phyloP scores from a whole-genome alignment of 805 yeast genomes.

The Yarrowia sp. region DNA sequence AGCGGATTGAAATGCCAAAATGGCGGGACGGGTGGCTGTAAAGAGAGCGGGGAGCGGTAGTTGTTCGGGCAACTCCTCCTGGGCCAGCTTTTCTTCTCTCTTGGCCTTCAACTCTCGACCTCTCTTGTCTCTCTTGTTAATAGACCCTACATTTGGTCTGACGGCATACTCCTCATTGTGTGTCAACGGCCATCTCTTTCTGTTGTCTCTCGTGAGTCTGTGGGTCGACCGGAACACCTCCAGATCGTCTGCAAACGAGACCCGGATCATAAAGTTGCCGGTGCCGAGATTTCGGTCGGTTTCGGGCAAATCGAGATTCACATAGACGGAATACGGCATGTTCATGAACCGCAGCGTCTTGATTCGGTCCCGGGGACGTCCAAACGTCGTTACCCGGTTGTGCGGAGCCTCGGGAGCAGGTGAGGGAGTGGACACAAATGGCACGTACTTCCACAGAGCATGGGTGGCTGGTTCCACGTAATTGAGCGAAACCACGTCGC shows the following conservation, averaged over 20 bases:
- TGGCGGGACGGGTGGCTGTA: slow-evolving; percentile 45
- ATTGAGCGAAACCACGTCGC: slow-evolving; percentile 36
- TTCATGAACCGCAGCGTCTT: slow-evolving; percentile 42
- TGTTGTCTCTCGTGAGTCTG: slow-evolving; percentile 36
- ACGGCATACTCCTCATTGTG: slow-evolving; percentile 41
- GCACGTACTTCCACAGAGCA: slow-evolving; percentile 17
- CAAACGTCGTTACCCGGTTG: slow-evolving; percentile 15
- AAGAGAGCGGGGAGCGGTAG: slow-evolving; percentile 25
- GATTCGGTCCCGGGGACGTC: slow-evolving; percentile 39
- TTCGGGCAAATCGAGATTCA: slow-evolving; percentile 48
- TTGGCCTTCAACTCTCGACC: neutral
- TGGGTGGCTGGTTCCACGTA: slow-evolving; percentile 19
- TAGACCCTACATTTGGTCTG: slow-evolving; percentile 17
- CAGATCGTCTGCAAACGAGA: slow-evolving; percentile 42
- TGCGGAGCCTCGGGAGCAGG: slow-evolving; percentile 20
- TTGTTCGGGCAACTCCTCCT: neutral
- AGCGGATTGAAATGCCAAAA: slow-evolving; percentile 48
- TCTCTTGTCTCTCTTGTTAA: neutral
- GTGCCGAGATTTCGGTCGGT: slow-evolving; percentile 45
- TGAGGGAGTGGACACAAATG: neutral
- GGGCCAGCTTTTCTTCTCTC: no score
- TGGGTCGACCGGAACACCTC: slow-evolving; percentile 32
- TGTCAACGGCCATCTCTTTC: slow-evolving; percentile 41
- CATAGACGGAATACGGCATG: slow-evolving; percentile 46
- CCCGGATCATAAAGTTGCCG: slow-evolving; percentile 50